Evolutionary conservation across 176 grass and related monocot species (phyloP).

Genomic region (Cenchrus fungigraminus): DNA sequence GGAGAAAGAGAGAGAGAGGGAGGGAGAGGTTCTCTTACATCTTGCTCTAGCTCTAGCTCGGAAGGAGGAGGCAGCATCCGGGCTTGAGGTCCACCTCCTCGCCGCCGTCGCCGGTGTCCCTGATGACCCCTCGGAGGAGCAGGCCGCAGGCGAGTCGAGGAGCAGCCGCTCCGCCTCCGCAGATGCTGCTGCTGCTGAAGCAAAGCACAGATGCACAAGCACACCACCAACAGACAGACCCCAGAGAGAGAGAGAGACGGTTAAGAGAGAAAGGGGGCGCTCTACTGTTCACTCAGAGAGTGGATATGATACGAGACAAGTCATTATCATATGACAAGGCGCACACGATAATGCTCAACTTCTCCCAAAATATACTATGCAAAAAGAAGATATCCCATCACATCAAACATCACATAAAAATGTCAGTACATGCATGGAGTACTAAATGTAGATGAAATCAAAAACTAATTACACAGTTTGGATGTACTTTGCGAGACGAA

Average conservation of each 20-base stretch:
- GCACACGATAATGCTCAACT: neutral
- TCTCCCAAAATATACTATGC: too few species aligned
- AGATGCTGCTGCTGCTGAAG: slow-evolving; percentile 25
- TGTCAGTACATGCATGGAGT: too few species aligned
- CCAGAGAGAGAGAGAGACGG: neutral
- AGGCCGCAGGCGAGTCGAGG: neutral
- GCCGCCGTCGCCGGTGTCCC: neutral
- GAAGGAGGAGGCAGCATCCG: neutral
- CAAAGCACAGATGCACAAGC: neutral
- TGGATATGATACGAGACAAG: slow-evolving; percentile 15
- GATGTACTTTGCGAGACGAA: too few species aligned
- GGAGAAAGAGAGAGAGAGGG: neutral
- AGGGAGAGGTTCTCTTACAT: slow-evolving; percentile 38
- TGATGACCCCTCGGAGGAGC: neutral
- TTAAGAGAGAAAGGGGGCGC: neutral
- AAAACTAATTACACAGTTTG: too few species aligned
- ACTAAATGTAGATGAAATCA: too few species aligned
- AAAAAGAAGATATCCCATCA: too few species aligned
- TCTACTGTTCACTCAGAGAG: neutral
- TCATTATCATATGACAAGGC: slow-evolving; percentile 31
- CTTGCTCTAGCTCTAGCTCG: slow-evolving; percentile 17
- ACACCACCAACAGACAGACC: neutral
- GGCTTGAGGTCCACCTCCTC: neutral
- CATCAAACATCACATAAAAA: too few species aligned
- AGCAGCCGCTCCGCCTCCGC: neutral